phyloP scores from a whole-genome alignment of 257 asterid genomes.

The Thymus quinquecostatus region DNA sequence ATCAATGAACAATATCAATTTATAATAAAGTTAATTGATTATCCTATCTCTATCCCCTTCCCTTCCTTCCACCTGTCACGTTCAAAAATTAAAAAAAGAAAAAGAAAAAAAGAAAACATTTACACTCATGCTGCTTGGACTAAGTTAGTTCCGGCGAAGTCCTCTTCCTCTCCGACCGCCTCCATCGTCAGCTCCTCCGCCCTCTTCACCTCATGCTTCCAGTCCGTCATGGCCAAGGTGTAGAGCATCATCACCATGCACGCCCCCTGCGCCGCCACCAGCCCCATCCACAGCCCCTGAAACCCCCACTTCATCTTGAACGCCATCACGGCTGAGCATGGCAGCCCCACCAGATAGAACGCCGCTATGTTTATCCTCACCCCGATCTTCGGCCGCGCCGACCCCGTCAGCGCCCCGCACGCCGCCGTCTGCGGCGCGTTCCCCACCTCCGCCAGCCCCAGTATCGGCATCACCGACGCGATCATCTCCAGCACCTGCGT shows the following conservation, averaged over 20 bases:
- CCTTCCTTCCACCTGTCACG: neutral
- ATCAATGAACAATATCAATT: slow-evolving; percentile 11
- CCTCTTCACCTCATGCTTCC: slow-evolving; percentile 74
- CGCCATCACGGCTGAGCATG: slow-evolving; percentile 60
- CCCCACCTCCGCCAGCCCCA: slow-evolving; percentile 78
- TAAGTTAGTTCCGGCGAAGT: slow-evolving; percentile 54
- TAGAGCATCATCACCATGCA: slow-evolving; percentile 61
- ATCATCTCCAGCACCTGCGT: slow-evolving; percentile 52
- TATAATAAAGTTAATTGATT: neutral
- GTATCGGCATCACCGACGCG: slow-evolving; percentile 57
- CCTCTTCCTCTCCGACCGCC: slow-evolving; percentile 38
- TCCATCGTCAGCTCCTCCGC: slow-evolving; percentile 67
- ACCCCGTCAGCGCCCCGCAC: slow-evolving; percentile 74
- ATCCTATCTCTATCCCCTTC: neutral
- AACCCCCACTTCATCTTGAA: slow-evolving; percentile 64
- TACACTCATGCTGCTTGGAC: slow-evolving; percentile 43
- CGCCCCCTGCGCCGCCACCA: slow-evolving; percentile 69
- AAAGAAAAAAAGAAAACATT: neutral
- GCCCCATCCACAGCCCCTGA: slow-evolving; percentile 78
- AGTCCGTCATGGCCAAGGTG: slow-evolving; percentile 59
- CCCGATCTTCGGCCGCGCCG: slow-evolving; percentile 73
- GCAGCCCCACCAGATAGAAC: slow-evolving; percentile 77
- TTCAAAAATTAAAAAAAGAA: neutral
- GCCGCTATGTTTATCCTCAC: slow-evolving; percentile 76
- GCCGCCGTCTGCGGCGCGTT: slow-evolving; percentile 87